Percentiles rank a stretch among this genome's conserved stretches.
Conservation (phyloP, 352 stramenopile species). For the Pseudoperonospora humuli region DNA sequence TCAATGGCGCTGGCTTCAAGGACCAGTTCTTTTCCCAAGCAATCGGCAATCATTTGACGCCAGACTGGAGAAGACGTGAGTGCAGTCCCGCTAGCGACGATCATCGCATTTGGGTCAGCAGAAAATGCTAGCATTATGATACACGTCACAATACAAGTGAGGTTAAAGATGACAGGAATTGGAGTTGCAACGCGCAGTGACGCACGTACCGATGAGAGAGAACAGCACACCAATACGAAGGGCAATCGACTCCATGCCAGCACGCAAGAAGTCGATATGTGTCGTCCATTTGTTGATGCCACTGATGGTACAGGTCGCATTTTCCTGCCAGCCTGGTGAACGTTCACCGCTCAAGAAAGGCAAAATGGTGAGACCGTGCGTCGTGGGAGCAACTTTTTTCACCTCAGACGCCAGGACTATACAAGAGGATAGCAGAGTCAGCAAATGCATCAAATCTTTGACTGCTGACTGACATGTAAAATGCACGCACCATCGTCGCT, state of each 20-base stretch:
- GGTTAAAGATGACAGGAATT: neutral
- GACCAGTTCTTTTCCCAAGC: slow-evolving; percentile 61
- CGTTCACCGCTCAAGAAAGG: slow-evolving; percentile 91
- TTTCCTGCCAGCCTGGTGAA: slow-evolving; percentile 87
- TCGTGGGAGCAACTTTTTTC: slow-evolving; percentile 40
- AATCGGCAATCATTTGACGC: slow-evolving; percentile 85
- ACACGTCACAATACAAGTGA: neutral
- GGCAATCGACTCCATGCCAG: slow-evolving; percentile 87
- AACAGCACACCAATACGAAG: slow-evolving; percentile 83
- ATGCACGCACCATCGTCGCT: slow-evolving; percentile 30
- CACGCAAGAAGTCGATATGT: slow-evolving; percentile 82
- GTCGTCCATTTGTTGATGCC: slow-evolving; percentile 89
- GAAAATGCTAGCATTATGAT: slow-evolving; percentile 20
- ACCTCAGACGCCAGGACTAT: slow-evolving; percentile 24
- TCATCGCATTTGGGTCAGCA: slow-evolving; percentile 38
- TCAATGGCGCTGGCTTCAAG: slow-evolving; percentile 57
- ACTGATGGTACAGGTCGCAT: slow-evolving; percentile 86
- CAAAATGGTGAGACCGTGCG: slow-evolving; percentile 79
- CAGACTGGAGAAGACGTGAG: slow-evolving; percentile 72
- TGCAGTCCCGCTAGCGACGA: slow-evolving; percentile 78
- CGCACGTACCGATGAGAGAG: slow-evolving; percentile 66
- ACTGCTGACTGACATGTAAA: neutral
- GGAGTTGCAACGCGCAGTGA: neutral
- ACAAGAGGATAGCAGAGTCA: neutral
- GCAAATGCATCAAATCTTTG: neutral